Conservation (phyloP, 148 eudicot genomes). For the Chenopodium suecicum region DNA sequence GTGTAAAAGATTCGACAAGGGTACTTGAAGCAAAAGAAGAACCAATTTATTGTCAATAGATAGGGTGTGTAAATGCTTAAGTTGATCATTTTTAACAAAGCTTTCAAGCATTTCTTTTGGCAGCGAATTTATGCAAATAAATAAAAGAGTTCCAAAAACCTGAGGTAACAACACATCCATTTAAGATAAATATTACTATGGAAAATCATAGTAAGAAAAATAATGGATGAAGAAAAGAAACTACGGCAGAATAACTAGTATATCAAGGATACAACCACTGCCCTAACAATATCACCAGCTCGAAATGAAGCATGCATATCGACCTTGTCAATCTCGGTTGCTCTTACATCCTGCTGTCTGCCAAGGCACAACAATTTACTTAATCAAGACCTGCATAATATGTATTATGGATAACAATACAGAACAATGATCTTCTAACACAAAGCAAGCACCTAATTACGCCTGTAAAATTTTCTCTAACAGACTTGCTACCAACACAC, state of each 20-base stretch:
- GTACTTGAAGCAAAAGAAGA: not conserved
- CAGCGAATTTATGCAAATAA: too few species aligned
- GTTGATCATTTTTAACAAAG: not conserved
- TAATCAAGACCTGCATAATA: conserved; percentile 5
- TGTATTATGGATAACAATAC: not conserved
- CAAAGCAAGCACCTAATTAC: conserved; percentile 59
- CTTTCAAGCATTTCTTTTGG: not conserved
- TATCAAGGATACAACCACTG: conserved; percentile 85
- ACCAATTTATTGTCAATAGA: not conserved
- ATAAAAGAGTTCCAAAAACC: not conserved
- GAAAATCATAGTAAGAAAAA: not conserved
- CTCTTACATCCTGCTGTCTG: conserved; percentile 99
- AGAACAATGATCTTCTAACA: not conserved
- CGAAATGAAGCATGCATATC: conserved; percentile 89
- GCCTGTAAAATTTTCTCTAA: conserved; percentile 88
- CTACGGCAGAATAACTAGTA: not conserved
- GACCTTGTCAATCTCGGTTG: conserved; percentile 97
- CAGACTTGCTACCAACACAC: conserved; percentile 85
- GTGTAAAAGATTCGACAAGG: not conserved
- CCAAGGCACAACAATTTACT: conserved; percentile 4
- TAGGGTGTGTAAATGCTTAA: not conserved
- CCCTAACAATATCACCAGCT: conserved; percentile 87
- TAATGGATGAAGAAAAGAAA: not conserved
- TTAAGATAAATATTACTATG: not conserved
- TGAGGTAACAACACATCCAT: not conserved